A percentile compares a stretch with the other conserved stretches of the same genome.
phyloP scores from a whole-genome alignment of 169 alveolate species.

The Prorocentrum cordatum region DNA sequence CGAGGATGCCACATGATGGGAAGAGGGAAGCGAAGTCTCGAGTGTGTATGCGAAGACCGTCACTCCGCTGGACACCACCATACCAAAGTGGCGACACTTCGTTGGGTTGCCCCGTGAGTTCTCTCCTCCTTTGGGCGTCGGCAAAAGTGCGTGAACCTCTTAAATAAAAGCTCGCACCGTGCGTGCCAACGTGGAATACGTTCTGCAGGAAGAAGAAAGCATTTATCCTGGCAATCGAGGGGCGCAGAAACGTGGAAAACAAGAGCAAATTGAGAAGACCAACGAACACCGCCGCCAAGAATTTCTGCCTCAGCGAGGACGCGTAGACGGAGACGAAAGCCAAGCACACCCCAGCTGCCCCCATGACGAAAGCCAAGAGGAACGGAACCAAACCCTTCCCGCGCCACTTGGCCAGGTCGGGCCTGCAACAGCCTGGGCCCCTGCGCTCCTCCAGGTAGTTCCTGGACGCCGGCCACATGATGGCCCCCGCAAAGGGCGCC shows the following conservation, averaged over 20 bases:
- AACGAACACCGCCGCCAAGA: not conserved
- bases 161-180: constrained; percentile 11
- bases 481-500: not conserved
- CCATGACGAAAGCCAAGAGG: not conserved
- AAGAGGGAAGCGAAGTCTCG: no score
- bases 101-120: no score
- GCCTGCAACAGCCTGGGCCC: not conserved
- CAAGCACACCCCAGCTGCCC: not conserved
- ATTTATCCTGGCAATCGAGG: not conserved
- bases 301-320: not conserved
- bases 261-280: not conserved
- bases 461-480: not conserved
- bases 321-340: not conserved
- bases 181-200: constrained; percentile 6
- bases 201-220: constrained; percentile 7
- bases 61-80: no score
- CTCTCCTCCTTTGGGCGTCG: no score
- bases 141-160: no score
- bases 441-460: not conserved
- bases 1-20: no score
- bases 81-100: no score
- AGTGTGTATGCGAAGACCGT: no score
- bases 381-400: not conserved
- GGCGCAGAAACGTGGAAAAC: not conserved
- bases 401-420: not conserved